Evolutionary conservation across 805 yeast genomes (phyloP), one percentile per base, ranked within the genome.

Genomic region (Candida cerambycidarum): DNA sequence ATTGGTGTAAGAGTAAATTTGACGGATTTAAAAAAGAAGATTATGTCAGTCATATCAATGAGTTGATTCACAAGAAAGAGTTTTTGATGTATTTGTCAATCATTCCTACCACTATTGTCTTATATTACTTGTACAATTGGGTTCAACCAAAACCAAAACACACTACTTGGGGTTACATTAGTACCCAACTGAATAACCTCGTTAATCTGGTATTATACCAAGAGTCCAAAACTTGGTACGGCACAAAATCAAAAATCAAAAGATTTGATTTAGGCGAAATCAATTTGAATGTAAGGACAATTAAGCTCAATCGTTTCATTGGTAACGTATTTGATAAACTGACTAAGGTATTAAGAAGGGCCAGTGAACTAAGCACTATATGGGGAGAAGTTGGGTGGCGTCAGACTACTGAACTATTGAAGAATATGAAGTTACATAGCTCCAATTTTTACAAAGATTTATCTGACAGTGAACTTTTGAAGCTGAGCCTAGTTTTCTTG

Each of bases 81-180:
- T 39, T 44, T 19, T 41, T 49, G 30, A 19, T 49, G 10, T 49
- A 46, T 25, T 32, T 42, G 21, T 42, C 43, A 17, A 29, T 41
- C 10, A 21, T 41, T 19, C 43, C 43, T 8, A 14, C 28, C 9
- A 19, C 35, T 11, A 18, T 40, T 32, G 17, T 33, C 12, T 17
- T 32, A 13, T 39, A 32, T 19, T 39, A 27, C 27, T 16, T 28
- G 17, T 27, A 14, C 32, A 18, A 16, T n/a, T 39, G 29, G 29
- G n/a, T 27, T 6, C 38, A 25, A 34, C 38, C 38, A 19, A 9
- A 34, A 14, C 38, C 38, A 14, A 19, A 34, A 14, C 38, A 29
- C 6, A 23, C 13, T 10, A 14, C 9, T 10, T 34, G 38, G 38
- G 29, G 23, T 14, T 34, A 34, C 14, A 23, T 13, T 14, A 23